Evolutionary conservation across 345 rosid species (phyloP).

Genomic region (Geranium brycei): DNA sequence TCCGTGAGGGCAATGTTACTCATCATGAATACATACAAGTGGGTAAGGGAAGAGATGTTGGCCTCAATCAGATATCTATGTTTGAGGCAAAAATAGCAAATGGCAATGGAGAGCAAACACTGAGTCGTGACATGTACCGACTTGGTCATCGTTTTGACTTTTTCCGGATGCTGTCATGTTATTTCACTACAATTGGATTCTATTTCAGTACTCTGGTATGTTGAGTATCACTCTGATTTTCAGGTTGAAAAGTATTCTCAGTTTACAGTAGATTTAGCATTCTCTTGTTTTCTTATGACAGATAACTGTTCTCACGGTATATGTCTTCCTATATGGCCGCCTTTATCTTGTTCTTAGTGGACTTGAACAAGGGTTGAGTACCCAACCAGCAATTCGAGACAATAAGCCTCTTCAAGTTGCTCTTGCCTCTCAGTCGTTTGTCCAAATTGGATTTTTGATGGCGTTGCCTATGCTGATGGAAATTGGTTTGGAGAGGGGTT

Average conservation of each 20-base stretch:
- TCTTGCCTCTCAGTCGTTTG: slow-evolving; percentile 97
- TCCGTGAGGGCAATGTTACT: slow-evolving; percentile 98
- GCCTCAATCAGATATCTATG: slow-evolving; percentile 95
- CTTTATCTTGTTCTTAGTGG: slow-evolving; percentile 97
- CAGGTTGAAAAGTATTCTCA: no score
- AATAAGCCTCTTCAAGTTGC: slow-evolving; percentile 94
- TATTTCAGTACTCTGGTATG: slow-evolving; percentile 92
- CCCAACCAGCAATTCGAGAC: slow-evolving; percentile 66
- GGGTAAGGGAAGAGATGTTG: slow-evolving; percentile 98
- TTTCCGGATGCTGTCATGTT: slow-evolving; percentile 95
- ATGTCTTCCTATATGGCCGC: slow-evolving; percentile 96
- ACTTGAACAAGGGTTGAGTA: slow-evolving; percentile 68
- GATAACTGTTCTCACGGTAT: slow-evolving; percentile 93
- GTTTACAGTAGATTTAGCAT: not conserved
- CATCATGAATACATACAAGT: slow-evolving; percentile 99
- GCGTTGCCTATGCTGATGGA: slow-evolving; percentile 99
- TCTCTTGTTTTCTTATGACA: slow-evolving; percentile 26
- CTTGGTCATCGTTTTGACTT: slow-evolving; percentile 99
- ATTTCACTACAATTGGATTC: slow-evolving; percentile 96
- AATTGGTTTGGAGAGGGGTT: slow-evolving; percentile 93
- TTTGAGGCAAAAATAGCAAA: slow-evolving; percentile 98
- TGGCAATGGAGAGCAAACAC: slow-evolving; percentile 97
- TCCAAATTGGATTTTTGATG: slow-evolving; percentile 92
- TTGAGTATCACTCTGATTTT: not conserved
- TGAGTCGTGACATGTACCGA: slow-evolving; percentile 89